Base-by-base conservation (phyloP, 1,284 basidiomycete species). In the Tetrapyrgos nigripes region DNA sequence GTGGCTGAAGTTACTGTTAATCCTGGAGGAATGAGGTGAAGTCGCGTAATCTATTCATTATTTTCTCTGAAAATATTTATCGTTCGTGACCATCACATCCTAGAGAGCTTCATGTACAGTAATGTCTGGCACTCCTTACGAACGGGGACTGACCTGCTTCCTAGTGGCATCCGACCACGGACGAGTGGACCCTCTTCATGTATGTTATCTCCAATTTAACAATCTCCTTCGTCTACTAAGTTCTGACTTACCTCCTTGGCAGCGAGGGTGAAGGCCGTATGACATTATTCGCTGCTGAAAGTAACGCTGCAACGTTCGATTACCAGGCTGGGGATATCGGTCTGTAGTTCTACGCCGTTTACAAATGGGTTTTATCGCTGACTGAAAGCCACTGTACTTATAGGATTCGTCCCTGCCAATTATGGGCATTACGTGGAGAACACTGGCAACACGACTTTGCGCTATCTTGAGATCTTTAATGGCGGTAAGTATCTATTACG, bases 121-220 rank as follows among this genome's bases (percentile, higher is more conserved):
- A 29, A n/a, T 52, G 57, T 52, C 24, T 35, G 26, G 4, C 14
- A 28, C 35, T 24, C 21, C 23, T 9, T 50, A 23, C 27, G 9
- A 21, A 28, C 31, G 49, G 19, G 55, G 44, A 17, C 23, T 11
- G 26, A 50, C 37, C 23, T 9, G 47, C 24, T 62, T 66, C 14
- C 9, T 68, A 91, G 84, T 92, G 89, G 88, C 89, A 91, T 69
- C 88, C 88, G 5, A 89, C 85, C 40, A 79, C 87, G 68, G 83
- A 85, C 64, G 87, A 89, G 73, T 89, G 87, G 87, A 81, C 76
- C 57, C 87, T 83, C 73, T 86, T 75, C 73, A 50, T 82, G 80
- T 80, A 54, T 24, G 77, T n/a, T 68, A 43, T 28, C 28, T 45
- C 28, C 17, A n/a, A n/a, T 23, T 23, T 23, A 13, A n/a, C n/a